These are phyloP conservation scores for Psilocybe sp. DNA, from an alignment of 768 basidiomycete genomes.

Conservation along the genomic window DNA sequence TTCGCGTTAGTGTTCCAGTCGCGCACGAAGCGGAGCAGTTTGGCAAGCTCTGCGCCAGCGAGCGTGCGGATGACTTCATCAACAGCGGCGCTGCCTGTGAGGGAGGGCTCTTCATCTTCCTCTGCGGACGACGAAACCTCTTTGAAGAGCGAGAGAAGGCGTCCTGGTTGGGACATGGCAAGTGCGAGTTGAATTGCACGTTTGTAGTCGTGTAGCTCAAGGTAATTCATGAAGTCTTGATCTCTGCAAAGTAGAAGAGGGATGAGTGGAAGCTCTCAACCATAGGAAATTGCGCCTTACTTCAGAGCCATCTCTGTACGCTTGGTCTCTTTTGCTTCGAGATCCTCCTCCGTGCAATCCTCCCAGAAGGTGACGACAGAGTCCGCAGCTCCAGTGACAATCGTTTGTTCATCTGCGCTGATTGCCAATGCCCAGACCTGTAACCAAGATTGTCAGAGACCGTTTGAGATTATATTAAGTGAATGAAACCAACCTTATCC, in stretches of 20 bases:
- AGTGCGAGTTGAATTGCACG: slow-evolving; percentile 90
- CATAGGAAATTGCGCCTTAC: slow-evolving; percentile 42
- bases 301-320: slow-evolving; percentile 75
- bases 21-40: slow-evolving; percentile 76
- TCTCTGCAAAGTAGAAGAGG: slow-evolving; percentile 53
- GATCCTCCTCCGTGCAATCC: slow-evolving; percentile 86
- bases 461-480: background rate
- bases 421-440: slow-evolving; percentile 97
- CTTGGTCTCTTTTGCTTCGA: slow-evolving; percentile 69
- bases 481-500: slow-evolving; percentile 70
- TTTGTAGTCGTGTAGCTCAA: slow-evolving; percentile 84
- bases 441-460: background rate
- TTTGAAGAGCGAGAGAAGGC: slow-evolving; percentile 77
- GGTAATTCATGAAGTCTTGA: slow-evolving; percentile 92
- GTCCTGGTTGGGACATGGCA: slow-evolving; percentile 90
- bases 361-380: slow-evolving; percentile 96
- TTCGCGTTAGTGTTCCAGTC: slow-evolving; percentile 97
- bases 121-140: slow-evolving; percentile 40
- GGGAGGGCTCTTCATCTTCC: slow-evolving; percentile 27
- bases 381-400: slow-evolving; percentile 95
- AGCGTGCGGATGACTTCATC: slow-evolving; percentile 82
- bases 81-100: slow-evolving; percentile 71
- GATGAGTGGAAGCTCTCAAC: background rate
- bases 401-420: slow-evolving; percentile 73
- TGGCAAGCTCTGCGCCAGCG: slow-evolving; percentile 68